These are phyloP conservation scores for Cystofilobasidium macerans DNA, from an alignment of 768 basidiomycete genomes.

Conservation along the genomic window DNA sequence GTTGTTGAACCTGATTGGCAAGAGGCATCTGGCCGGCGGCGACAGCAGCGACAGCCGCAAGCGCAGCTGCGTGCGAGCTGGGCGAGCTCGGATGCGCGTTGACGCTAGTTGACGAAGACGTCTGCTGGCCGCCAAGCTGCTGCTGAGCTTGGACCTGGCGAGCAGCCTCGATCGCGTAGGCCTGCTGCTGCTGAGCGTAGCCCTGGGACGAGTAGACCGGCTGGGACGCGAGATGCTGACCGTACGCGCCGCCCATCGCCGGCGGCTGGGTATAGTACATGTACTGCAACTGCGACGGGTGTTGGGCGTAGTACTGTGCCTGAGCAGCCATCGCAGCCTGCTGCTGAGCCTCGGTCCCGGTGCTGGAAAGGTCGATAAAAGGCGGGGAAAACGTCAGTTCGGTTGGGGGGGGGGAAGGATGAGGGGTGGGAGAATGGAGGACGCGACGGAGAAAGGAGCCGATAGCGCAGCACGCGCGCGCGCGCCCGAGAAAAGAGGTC, in stretches of 20 bases:
- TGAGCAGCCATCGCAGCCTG: not conserved
- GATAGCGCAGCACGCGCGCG: not conserved
- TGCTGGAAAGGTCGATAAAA: not conserved
- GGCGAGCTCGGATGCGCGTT: not conserved
- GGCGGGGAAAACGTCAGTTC: not conserved
- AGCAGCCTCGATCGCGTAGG: not conserved
- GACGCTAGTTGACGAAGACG: not conserved
- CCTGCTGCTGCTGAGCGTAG: not conserved
- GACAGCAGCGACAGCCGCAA: not conserved
- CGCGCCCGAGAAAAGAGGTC: not conserved
- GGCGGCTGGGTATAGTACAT: not conserved
- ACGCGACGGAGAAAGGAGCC: not conserved
- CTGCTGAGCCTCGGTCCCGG: not conserved
- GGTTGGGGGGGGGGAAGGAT: not conserved
- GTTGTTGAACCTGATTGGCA: too few relatives aligned
- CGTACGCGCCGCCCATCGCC: not conserved
- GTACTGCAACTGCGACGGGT: not conserved
- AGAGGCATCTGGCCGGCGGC: not conserved
- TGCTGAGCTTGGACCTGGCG: not conserved
- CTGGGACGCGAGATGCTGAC: not conserved
- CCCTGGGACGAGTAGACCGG: conserved; percentile 1
- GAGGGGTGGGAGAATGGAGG: not conserved
- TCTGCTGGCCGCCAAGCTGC: not conserved
- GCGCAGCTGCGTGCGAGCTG: not conserved
- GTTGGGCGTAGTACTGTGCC: not conserved